Evolutionary conservation across 1,284 basidiomycete species (phyloP).

Genomic region (Hypsizygus ulmarius): DNA sequence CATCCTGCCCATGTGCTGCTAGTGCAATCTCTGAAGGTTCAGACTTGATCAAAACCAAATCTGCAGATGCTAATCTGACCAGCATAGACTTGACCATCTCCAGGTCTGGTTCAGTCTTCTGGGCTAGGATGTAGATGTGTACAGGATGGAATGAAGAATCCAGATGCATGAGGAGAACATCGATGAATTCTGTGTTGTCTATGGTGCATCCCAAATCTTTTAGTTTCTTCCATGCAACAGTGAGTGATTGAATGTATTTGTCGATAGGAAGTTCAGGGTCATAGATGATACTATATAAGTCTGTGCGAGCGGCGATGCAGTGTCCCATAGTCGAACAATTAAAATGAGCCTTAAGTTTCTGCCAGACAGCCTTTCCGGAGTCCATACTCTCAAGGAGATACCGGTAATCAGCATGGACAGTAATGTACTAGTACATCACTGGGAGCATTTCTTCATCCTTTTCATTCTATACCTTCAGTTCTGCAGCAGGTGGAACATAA

Average conservation of each 20-base stretch:
- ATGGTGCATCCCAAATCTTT: conserved; percentile 12
- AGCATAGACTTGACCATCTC: conserved; percentile 13
- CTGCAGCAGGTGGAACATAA: not conserved
- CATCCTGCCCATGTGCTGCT: too few relatives aligned
- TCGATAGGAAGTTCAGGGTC: conserved; percentile 16
- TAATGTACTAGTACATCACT: conserved; percentile 5
- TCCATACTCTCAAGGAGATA: conserved; percentile 16
- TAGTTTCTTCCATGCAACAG: conserved; percentile 9
- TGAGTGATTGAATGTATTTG: conserved; percentile 19
- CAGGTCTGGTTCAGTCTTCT: conserved; percentile 14
- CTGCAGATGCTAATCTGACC: conserved; percentile 7
- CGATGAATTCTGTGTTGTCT: conserved; percentile 19
- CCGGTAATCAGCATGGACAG: conserved; percentile 8
- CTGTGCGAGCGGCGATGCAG: not conserved
- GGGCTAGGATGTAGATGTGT: conserved; percentile 14
- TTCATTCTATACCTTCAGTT: conserved; percentile 2
- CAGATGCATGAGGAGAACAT: conserved; percentile 26
- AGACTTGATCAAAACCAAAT: conserved; percentile 1
- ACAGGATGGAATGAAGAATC: conserved; percentile 18
- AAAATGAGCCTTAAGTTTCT: conserved; percentile 3
- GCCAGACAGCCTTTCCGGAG: conserved; percentile 10
- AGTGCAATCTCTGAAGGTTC: not conserved
- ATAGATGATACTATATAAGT: conserved; percentile 7
- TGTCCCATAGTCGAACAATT: conserved; percentile 1
- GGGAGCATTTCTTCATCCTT: conserved; percentile 11